phyloP scores from a whole-genome alignment of 805 yeast genomes.

The Kodamaea kakaduensis region DNA sequence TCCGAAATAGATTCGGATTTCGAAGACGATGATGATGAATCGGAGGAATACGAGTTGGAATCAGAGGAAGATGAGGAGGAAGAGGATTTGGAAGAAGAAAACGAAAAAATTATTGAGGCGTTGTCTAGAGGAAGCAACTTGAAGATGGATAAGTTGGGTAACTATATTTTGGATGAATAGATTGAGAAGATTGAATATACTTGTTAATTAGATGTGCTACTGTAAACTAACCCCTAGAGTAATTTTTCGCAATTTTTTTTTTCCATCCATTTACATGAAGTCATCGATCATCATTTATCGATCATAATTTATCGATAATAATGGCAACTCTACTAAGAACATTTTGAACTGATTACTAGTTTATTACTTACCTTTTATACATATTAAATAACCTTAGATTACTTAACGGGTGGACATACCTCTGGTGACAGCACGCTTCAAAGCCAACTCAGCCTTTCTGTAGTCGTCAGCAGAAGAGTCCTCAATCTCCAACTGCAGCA shows the following conservation, averaged over 20 bases:
- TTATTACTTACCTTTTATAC: conserved; percentile 8
- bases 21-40: conserved; percentile 32
- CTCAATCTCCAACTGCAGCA: conserved; percentile 96
- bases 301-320: too few relatives aligned
- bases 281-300: too few relatives aligned
- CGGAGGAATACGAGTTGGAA: conserved; percentile 28
- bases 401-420: conserved; percentile 94
- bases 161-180: conserved; percentile 60
- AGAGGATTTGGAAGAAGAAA: conserved; percentile 30
- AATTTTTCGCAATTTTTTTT: too few relatives aligned
- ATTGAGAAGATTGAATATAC: too few relatives aligned
- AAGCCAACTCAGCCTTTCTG: conserved; percentile 98
- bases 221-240: too few relatives aligned
- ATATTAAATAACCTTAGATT: conserved; percentile 11
- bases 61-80: conserved; percentile 36
- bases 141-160: conserved; percentile 80
- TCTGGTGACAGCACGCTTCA: conserved; percentile 99
- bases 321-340: too few relatives aligned
- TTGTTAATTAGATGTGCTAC: too few relatives aligned
- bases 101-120: conserved; percentile 65
- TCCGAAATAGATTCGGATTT: conserved; percentile 21
- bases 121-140: conserved; percentile 60
- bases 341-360: conserved; percentile 5
- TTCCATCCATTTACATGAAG: too few relatives aligned
- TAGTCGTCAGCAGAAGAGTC: conserved; percentile 94